Base-by-base conservation (phyloP, 169 alveolate genomes). In the Amoebophrya sp. region DNA sequence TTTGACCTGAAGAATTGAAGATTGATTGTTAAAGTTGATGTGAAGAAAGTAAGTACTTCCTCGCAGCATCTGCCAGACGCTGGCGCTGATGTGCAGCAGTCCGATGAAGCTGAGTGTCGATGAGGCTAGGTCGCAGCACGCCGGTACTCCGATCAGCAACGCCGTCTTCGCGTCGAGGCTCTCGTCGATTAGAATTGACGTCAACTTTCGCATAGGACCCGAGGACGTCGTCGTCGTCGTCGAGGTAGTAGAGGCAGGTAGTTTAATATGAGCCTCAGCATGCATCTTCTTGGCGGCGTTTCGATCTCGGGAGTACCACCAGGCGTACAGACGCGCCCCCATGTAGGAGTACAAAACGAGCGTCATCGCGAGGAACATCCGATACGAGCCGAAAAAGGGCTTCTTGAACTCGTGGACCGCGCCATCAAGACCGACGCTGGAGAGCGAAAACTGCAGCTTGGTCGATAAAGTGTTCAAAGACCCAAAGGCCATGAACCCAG, bases 41-140 rank as follows among this genome's bases (percentile, higher is more conserved):
- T 15, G n/a, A 10, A 45, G 10, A 45, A 15, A 45, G 18, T 45
- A n/a, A 58, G 7, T 58, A 58, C 78, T 58, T 16, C 90, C 90
- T 88, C 90, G 5, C 78, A 88, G 43, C 90, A 88, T 88, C 90
- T 88, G 90, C 90, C 90, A 88, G 4, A 88, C 90, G 31, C 45
- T n/a, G 15, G 90, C 90, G 40, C 70, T 41, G 41, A 41, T 88
- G 58, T 88, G 58, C 70, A 88, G n/a, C 90, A 88, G 38, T 5
- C 90, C 90, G 13, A 88, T 58, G 29, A 88, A 42, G 70, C 70
- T 41, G 40, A 88, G 45, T 29, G 78, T 42, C 41, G 90, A n/a
- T 31, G 78, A 34, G 41, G 58, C 41, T 70, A 88, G n/a, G 58
- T 88, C 90, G 40, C 45, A 88, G 13, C 40, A 18, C 2, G 90